Evolutionary conservation across 306 rosid genomes (phyloP), one percentile per base, ranked within the genome.

Genomic region (Acacia crassicarpa): DNA sequence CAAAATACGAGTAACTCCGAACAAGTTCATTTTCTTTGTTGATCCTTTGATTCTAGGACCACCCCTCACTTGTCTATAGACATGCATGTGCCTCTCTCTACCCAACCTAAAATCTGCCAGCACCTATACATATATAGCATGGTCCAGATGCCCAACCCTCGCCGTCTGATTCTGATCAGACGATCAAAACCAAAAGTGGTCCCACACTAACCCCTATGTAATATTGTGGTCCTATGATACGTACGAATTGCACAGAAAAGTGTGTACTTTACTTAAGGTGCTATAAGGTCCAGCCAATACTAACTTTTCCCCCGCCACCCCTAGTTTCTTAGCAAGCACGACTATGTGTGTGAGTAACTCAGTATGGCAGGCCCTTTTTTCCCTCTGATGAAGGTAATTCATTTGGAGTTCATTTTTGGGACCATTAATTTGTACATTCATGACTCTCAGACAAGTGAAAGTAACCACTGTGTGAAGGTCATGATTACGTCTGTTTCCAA

Each of bases 31-130:
- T 63, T 74, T 73, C 74, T 68, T 62, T 69, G 81, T 74, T 75
- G 62, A 84, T 58, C 62, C 72, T 69, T 72, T 43, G 20, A 41
- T 69, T 69, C 48, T 40, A 63, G 91, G 91, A 88, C 91, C 91
- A 88, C 84, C 74, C 86, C 79, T 72, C 25, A 0, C 23, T 8
- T 22, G 11, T 22, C 32, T 58, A 20, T 58, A 9, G 10, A 11
- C 13, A 41, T n/a, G 14, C 32, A 68, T 46, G 44, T 35, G 40
- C 74, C 84, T 22, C 20, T 38, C 84, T 22, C 20, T 38, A 49
- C 65, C 27, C 35, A 41, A 33, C 56, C 72, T 68, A 71, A 58
- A 69, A 44, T 30, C 75, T 77, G 25, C 70, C 61, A 49, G 19
- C 13, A 0, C 45, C 40, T 6, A 10, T 59, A 25, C 19, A 49